A percentile compares a stretch with the other conserved stretches of the same genome.
Conservation (phyloP, 163 green algal species). For the Chloromonas sp. region DNA sequence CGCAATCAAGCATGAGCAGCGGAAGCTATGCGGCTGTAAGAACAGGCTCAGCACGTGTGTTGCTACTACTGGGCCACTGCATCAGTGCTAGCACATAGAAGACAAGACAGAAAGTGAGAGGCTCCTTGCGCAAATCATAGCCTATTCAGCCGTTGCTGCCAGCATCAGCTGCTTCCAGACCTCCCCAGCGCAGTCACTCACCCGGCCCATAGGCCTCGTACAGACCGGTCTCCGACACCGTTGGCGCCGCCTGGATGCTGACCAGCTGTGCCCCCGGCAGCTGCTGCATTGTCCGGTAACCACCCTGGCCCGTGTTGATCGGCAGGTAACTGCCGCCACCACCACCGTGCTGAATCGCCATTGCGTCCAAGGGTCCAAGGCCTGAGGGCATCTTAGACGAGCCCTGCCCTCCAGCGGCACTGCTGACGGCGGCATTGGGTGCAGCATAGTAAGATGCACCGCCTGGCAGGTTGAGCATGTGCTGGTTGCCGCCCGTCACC, state of each 20-base stretch:
- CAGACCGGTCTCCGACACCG: conserved; percentile 5
- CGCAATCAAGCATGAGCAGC: too few relatives aligned
- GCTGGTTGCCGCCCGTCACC: too few relatives aligned
- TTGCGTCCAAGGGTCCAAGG: too few relatives aligned
- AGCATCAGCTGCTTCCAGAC: background rate
- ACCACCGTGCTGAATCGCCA: too few relatives aligned
- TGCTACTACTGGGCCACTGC: background rate
- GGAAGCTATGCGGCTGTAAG: too few relatives aligned
- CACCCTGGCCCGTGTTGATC: background rate
- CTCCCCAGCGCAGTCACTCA: background rate
- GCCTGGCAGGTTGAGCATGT: too few relatives aligned
- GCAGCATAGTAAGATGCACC: too few relatives aligned
- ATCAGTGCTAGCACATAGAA: background rate
- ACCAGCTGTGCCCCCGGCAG: conserved; percentile 13
- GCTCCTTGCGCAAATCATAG: background rate
- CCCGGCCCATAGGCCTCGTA: conserved; percentile 23
- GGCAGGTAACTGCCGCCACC: too few relatives aligned
- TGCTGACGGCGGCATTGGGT: too few relatives aligned
- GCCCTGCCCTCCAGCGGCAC: too few relatives aligned
- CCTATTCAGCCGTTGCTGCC: too few relatives aligned
- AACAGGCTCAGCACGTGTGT: background rate
- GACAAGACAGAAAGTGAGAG: background rate
- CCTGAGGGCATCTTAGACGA: too few relatives aligned
- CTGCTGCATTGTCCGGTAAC: background rate
- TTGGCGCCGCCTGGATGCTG: conserved; percentile 4